Evolutionary conservation across 176 grass and related monocot species (phyloP).

Genomic region (Eleusine indica): DNA sequence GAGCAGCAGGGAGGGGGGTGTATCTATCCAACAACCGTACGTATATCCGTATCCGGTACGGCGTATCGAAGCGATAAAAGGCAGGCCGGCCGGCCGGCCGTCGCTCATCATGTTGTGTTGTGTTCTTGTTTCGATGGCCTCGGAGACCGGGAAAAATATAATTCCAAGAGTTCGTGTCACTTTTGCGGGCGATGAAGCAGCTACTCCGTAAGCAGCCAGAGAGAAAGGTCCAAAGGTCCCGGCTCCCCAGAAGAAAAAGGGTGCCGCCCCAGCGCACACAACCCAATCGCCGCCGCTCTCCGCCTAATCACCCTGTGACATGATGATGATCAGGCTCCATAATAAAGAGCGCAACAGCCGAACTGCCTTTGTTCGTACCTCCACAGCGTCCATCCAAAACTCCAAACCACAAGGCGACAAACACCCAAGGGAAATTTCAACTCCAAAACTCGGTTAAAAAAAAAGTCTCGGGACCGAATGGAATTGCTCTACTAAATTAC

Average conservation of each 20-base stretch:
- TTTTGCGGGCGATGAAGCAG: slow-evolving; percentile 14
- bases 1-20: too few species aligned
- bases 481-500: background rate
- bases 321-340: background rate
- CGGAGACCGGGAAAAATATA: background rate
- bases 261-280: background rate
- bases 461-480: background rate
- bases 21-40: too few species aligned
- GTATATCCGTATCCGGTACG: background rate
- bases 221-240: slow-evolving; percentile 39
- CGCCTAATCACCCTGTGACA: background rate
- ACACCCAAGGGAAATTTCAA: background rate
- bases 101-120: background rate
- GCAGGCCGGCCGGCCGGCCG: too few species aligned
- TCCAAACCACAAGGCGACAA: slow-evolving; percentile 32
- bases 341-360: background rate
- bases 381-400: slow-evolving; percentile 49
- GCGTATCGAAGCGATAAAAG: background rate
- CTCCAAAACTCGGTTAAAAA: background rate
- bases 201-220: slow-evolving; percentile 29
- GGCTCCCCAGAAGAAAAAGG: slow-evolving; percentile 3
- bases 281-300: background rate
- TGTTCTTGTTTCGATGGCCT: slow-evolving; percentile 4
- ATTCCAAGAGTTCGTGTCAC: background rate
- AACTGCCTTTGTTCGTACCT: slow-evolving; percentile 21